Evolutionary conservation across 176 grass and related monocot genomes (phyloP).

Genomic region (Echinochloa phyllopogon): DNA sequence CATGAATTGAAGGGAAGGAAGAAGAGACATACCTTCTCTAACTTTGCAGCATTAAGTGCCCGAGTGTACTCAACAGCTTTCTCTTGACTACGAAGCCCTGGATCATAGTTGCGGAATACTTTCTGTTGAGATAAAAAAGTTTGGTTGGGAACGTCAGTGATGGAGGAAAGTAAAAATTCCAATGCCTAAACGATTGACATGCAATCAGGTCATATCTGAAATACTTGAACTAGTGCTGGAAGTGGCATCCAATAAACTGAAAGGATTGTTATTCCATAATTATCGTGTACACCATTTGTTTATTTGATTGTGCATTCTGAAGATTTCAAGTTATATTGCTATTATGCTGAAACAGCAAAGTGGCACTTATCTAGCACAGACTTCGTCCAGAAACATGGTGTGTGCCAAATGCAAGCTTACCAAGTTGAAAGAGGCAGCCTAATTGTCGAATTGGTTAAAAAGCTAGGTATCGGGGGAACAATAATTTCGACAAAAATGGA

Average conservation of each 20-base stretch:
- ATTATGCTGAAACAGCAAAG: not conserved
- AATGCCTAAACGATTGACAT: conserved; percentile 20
- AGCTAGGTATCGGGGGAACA: not conserved
- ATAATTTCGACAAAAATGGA: not conserved
- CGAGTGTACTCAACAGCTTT: conserved; percentile 92
- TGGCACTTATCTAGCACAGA: not conserved
- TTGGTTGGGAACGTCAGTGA: conserved; percentile 22
- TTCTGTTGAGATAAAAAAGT: conserved; percentile 59
- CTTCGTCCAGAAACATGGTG: not conserved
- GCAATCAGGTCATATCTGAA: not conserved
- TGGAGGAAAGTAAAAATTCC: not conserved
- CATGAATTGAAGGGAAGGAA: not conserved
- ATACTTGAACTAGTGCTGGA: not conserved
- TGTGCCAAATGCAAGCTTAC: not conserved
- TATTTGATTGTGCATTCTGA: not conserved
- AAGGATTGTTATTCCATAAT: not conserved
- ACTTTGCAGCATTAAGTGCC: conserved; percentile 91
- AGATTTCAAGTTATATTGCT: not conserved
- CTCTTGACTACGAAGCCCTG: conserved; percentile 79
- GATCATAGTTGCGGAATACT: conserved; percentile 95
- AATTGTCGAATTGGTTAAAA: not conserved
- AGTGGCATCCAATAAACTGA: not conserved
- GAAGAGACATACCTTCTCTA: conserved; percentile 68
- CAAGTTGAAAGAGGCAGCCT: not conserved
- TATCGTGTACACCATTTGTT: not conserved